These are phyloP conservation scores for Talaromyces amestolkiae DNA, from an alignment of 2,329 filamentous ascomycete species.

Conservation along the genomic window DNA sequence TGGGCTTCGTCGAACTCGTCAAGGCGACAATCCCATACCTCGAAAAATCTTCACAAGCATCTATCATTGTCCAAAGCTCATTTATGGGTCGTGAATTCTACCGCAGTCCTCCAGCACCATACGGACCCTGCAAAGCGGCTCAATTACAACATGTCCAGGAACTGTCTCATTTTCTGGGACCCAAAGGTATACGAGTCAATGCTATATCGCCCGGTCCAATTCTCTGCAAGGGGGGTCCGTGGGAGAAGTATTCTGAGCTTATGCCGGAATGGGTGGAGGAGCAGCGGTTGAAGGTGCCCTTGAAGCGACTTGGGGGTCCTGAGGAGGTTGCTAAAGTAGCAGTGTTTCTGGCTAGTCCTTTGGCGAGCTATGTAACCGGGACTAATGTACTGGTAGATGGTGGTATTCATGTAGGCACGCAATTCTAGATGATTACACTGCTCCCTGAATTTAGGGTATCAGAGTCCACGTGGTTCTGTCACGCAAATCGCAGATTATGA, in stretches of 20 bases:
- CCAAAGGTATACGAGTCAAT: conserved; percentile 31
- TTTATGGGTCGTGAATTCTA: conserved; percentile 27
- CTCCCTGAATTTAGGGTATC: background rate
- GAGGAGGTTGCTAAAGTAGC: conserved; percentile 27
- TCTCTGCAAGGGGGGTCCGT: conserved; percentile 19
- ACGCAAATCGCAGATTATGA: background rate
- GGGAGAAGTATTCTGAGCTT: conserved; percentile 20
- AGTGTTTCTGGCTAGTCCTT: conserved; percentile 27
- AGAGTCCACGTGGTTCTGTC: background rate
- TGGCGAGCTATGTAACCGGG: conserved; percentile 20
- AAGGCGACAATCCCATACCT: conserved; percentile 21
- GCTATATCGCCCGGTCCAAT: conserved; percentile 31
- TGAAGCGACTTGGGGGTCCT: conserved; percentile 23
- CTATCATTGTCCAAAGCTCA: conserved; percentile 24
- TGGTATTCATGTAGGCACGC: conserved; percentile 22
- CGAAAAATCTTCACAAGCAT: conserved; percentile 20
- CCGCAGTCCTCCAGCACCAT: conserved; percentile 24
- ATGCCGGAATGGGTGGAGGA: conserved; percentile 24
- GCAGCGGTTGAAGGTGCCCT: conserved; percentile 21
- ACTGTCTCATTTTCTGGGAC: conserved; percentile 23
- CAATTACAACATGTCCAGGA: conserved; percentile 28
- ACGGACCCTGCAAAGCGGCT: conserved; percentile 25
- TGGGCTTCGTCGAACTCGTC: conserved; percentile 24
- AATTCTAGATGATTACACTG: conserved; percentile 11
- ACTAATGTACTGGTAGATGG: conserved; percentile 24